Conservation (phyloP, 2,329 filamentous ascomycete genomes). For the Ceratocystis cubensis region DNA sequence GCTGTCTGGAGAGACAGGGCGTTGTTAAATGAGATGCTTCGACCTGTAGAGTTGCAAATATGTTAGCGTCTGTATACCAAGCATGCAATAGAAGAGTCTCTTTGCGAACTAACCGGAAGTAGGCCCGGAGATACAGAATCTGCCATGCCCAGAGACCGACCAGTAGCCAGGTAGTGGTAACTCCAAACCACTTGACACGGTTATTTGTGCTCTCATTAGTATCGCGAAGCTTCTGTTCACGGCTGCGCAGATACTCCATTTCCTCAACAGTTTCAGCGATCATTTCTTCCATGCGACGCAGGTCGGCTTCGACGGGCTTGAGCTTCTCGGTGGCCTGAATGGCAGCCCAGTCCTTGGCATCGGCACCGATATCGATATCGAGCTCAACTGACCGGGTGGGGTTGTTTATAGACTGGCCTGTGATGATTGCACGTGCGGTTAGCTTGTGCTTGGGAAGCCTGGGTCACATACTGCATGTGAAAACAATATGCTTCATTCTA, state of each 20-base stretch:
- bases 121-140: slow-evolving; percentile 91
- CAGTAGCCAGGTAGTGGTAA: slow-evolving; percentile 83
- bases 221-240: slow-evolving; percentile 92
- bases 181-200: slow-evolving; percentile 96
- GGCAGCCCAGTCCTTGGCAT: slow-evolving; percentile 95
- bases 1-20: background rate
- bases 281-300: slow-evolving; percentile 84
- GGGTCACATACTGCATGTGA: background rate
- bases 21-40: slow-evolving; percentile 52
- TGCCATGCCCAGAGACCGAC: slow-evolving; percentile 88
- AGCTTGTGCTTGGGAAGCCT: background rate
- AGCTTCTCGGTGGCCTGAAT: slow-evolving; percentile 96
- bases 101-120: slow-evolving; percentile 56
- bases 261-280: slow-evolving; percentile 77
- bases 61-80: slow-evolving; percentile 16
- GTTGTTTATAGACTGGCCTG: slow-evolving; percentile 30
- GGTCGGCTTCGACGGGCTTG: slow-evolving; percentile 89
- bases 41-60: slow-evolving; percentile 36
- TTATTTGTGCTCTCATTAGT: slow-evolving; percentile 99
- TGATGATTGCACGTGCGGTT: background rate
- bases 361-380: slow-evolving; percentile 90
- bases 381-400: slow-evolving; percentile 68
- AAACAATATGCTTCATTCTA: too few relatives aligned
- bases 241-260: slow-evolving; percentile 85
- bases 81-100: background rate